These are phyloP conservation scores for Metschnikowia amazonensis DNA, from an alignment of 805 yeast genomes.

Conservation along the genomic window DNA sequence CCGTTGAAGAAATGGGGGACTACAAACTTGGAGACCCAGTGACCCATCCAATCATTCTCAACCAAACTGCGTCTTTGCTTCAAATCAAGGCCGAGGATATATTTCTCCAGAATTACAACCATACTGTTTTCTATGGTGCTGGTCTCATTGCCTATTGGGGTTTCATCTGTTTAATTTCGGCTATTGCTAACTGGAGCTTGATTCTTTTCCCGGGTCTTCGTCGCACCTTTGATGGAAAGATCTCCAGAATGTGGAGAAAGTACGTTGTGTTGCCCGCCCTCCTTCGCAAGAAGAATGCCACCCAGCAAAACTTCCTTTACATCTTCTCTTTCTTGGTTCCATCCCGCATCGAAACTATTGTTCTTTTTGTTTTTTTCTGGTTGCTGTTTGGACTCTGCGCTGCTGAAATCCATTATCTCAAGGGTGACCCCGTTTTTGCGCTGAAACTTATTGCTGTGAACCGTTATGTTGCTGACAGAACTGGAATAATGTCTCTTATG, in stretches of 20 bases:
- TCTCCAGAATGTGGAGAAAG: conserved; percentile 24
- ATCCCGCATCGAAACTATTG: conserved; percentile 24
- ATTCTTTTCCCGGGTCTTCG: conserved; percentile 37
- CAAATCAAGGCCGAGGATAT: conserved; percentile 25
- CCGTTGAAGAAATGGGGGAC: conserved; percentile 9
- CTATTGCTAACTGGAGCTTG: conserved; percentile 39
- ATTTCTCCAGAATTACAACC: conserved; percentile 36
- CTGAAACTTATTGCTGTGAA: conserved; percentile 5
- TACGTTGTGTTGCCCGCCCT: conserved; percentile 30
- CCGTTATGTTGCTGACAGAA: conserved; percentile 17
- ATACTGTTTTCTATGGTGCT: conserved; percentile 34
- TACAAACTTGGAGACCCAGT: conserved; percentile 23
- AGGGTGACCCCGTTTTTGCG: conserved; percentile 8
- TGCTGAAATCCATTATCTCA: conserved; percentile 8
- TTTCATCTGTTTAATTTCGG: conserved; percentile 38
- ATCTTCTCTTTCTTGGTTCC: conserved; percentile 29
- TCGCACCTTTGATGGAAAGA: conserved; percentile 27
- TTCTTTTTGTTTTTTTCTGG: conserved; percentile 20
- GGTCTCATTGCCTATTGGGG: conserved; percentile 50
- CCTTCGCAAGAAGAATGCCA: conserved; percentile 13
- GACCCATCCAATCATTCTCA: conserved; percentile 15
- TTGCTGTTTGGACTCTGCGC: conserved; percentile 14
- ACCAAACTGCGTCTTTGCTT: conserved; percentile 10
- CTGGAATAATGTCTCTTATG: conserved; percentile 11
- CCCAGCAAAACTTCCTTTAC: conserved; percentile 6